phyloP scores from a whole-genome alignment of 352 stramenopile genomes.

The Pythium monospermum region DNA sequence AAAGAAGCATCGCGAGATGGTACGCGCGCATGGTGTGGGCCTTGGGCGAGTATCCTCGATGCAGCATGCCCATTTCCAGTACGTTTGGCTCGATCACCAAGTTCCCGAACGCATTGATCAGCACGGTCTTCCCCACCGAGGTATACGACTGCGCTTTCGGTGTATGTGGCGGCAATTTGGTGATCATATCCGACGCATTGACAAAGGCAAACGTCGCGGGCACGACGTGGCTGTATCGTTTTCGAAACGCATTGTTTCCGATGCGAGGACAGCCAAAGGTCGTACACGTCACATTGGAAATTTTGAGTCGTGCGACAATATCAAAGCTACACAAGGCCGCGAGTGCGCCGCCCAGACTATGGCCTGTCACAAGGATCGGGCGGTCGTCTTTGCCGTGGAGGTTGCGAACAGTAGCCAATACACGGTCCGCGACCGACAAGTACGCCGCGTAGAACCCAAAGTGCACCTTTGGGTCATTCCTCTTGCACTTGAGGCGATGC shows the following conservation, averaged over 20 bases:
- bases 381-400: constrained; percentile 21
- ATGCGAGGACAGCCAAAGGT: constrained; percentile 40
- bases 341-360: constrained; percentile 38
- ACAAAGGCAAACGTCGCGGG: constrained; percentile 39
- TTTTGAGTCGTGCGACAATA: constrained; percentile 23
- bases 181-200: constrained; percentile 35
- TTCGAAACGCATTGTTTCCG: constrained; percentile 36
- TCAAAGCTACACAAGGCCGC: constrained; percentile 39
- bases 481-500: constrained; percentile 27
- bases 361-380: constrained; percentile 30
- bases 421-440: constrained; percentile 25
- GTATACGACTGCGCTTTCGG: constrained; percentile 35
- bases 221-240: constrained; percentile 25
- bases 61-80: constrained; percentile 33
- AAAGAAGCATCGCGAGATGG: constrained; percentile 35
- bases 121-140: constrained; percentile 29
- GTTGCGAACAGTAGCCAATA: constrained; percentile 20
- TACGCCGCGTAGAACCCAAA: constrained; percentile 41
- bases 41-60: constrained; percentile 33
- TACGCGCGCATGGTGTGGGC: constrained; percentile 36
- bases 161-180: constrained; percentile 37
- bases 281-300: constrained; percentile 30
- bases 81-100: constrained; percentile 38
- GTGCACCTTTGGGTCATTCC: constrained; percentile 33
- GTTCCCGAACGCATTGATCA: constrained; percentile 39